phyloP scores from a whole-genome alignment of 345 rosid genomes.

The Eucalyptus pumila region DNA sequence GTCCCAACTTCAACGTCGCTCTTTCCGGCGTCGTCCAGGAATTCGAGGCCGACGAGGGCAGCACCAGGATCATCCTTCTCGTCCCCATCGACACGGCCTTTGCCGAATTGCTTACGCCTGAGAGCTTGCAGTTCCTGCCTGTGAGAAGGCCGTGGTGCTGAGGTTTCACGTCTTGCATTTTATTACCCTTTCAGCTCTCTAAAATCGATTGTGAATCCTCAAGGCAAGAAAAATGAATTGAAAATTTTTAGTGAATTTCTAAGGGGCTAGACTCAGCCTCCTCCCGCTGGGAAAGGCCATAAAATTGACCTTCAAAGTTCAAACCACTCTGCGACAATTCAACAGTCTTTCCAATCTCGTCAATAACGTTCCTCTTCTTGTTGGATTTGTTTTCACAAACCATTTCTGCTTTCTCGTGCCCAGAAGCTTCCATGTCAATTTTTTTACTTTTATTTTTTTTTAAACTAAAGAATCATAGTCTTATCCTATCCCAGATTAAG shows the following conservation, averaged over 20 bases:
- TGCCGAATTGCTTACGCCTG: constrained; percentile 54
- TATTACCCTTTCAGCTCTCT: constrained; percentile 80
- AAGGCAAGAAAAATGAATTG: constrained; percentile 46
- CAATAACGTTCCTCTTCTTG: constrained; percentile 80
- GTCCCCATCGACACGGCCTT: constrained; percentile 73
- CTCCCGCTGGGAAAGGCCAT: constrained; percentile 51
- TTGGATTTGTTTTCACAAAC: constrained; percentile 14
- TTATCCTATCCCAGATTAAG: not conserved
- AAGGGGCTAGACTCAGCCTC: constrained; percentile 15
- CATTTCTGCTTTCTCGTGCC: constrained; percentile 14
- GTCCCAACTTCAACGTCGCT: constrained; percentile 70
- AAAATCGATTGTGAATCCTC: constrained; percentile 80
- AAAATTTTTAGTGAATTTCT: constrained; percentile 38
- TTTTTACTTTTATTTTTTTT: constrained; percentile 5
- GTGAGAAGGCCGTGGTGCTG: constrained; percentile 55
- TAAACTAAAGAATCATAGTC: constrained; percentile 32
- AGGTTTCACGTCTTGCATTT: constrained; percentile 76
- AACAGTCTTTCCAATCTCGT: constrained; percentile 52
- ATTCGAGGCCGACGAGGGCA: constrained; percentile 67
- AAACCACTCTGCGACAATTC: constrained; percentile 60
- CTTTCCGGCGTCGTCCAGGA: constrained; percentile 61
- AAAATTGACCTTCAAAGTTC: constrained; percentile 45
- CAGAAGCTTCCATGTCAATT: not conserved
- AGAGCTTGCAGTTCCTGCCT: constrained; percentile 48
- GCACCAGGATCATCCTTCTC: constrained; percentile 75